Base-by-base conservation (phyloP, 2,329 filamentous ascomycete species). In the Colletotrichum camelliae region DNA sequence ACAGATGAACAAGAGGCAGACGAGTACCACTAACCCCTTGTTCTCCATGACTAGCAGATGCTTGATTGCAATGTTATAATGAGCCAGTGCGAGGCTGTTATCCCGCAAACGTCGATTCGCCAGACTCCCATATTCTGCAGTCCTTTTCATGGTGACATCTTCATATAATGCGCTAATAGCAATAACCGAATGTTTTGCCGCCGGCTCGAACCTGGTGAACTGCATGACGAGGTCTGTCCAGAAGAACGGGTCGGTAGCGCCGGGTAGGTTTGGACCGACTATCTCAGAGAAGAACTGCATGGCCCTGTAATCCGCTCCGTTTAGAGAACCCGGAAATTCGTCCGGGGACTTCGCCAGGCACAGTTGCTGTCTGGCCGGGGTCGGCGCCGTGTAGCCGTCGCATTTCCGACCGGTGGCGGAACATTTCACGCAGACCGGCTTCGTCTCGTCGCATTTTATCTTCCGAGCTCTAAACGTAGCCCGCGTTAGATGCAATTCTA, bases 361-460 rank as follows among this genome's bases (percentile, higher is more conserved):
- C 16, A 55, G 61, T 37, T 7, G 68, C 24, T 52, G 72, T 29
- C 67, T 76, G 6, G 82, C 80, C 27, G 84, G 78, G 43, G 10
- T 52, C 15, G 81, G 80, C 43, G 31, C 62, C 18, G 24, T 21
- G 75, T 92, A 91, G 75, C 90, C 90, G 79, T 91, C 89, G 78
- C 90, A 92, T 77, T 85, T 87, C 65, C 90, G 86, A n/a, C 90
- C 89, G 4, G 89, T 91, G 70, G 86, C 88, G 31, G 86, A 86
- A 79, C 90, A 92, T 74, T 88, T 87, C 48, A 86, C 81, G 78
- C 90, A 92, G 55, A 80, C 82, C 1, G 90, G 90, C 71, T 88
- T 90, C 13, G 81, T 82, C 81, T 91, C 89, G 76, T 91, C 89
- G 80, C 90, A 91, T 80, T 91, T 91, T 65, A 91, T 87, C 71